These are phyloP conservation scores for Jackrogersella minutella DNA, from an alignment of 495 filamentous ascomycete species.

Conservation along the genomic window DNA sequence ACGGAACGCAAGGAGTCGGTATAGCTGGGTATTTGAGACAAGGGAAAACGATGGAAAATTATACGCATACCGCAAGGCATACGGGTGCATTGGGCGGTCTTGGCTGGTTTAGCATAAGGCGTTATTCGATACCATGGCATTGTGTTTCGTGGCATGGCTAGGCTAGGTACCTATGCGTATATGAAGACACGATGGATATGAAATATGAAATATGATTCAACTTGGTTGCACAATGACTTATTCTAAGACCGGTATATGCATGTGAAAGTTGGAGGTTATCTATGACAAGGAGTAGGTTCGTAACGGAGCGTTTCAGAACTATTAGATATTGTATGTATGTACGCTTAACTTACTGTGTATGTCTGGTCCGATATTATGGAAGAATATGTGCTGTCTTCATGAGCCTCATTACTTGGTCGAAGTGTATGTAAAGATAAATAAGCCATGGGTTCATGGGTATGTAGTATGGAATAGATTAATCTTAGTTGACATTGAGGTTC, in stretches of 20 bases:
- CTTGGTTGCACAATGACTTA: neutral
- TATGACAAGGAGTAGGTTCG: no score
- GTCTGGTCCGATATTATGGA: no score
- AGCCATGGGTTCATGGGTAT: neutral
- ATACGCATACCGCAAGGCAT: slow-evolving; percentile 36
- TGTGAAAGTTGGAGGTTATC: neutral
- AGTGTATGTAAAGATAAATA: neutral
- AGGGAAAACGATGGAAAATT: neutral
- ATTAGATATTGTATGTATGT: no score
- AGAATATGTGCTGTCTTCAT: no score
- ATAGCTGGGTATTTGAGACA: neutral
- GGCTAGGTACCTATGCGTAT: neutral
- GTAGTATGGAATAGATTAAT: neutral
- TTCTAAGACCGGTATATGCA: neutral
- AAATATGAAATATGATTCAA: neutral
- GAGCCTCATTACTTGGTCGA: neutral
- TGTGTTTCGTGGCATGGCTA: slow-evolving; percentile 11
- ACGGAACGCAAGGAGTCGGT: neutral
- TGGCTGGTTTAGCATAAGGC: slow-evolving; percentile 28
- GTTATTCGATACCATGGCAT: slow-evolving; percentile 39
- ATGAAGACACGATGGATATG: slow-evolving; percentile 23
- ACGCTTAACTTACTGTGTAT: no score
- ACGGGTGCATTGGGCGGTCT: slow-evolving; percentile 23
- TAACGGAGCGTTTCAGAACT: no score
- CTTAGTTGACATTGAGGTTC: slow-evolving; percentile 19